Percentiles rank a stretch among this genome's conserved stretches.
phyloP scores from a whole-genome alignment of 495 filamentous ascomycete genomes.

The Oidiodendron maius region DNA sequence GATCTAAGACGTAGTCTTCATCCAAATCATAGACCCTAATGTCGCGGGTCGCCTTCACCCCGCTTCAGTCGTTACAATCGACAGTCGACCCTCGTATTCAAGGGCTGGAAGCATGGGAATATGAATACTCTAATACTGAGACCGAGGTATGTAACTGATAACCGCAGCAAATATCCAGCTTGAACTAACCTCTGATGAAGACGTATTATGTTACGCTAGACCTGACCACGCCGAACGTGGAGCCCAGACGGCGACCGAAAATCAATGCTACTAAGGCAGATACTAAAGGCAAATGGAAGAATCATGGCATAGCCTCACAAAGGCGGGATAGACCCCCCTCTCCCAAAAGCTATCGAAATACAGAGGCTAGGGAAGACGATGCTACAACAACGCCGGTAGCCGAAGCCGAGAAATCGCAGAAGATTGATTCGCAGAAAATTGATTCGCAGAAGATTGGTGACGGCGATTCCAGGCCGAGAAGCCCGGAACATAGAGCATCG shows the following conservation, averaged over 20 bases:
- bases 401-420: conserved; percentile 2
- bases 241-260: conserved; percentile 22
- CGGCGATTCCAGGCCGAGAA: background rate
- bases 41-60: conserved; percentile 12
- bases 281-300: background rate
- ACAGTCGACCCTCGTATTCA: background rate
- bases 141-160: conserved; percentile 33
- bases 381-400: conserved; percentile 12
- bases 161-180: background rate
- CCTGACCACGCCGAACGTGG: conserved; percentile 40
- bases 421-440: too few relatives aligned
- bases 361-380: background rate
- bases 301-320: conserved; percentile 12
- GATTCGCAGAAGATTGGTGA: too few relatives aligned
- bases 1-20: conserved; percentile 11
- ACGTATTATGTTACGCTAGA: conserved; percentile 53
- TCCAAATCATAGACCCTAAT: conserved; percentile 18
- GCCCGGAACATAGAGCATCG: conserved; percentile 2
- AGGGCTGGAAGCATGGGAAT: conserved; percentile 47
- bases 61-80: conserved; percentile 4
- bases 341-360: background rate
- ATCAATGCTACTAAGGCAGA: background rate
- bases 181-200: conserved; percentile 20
- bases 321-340: conserved; percentile 15
- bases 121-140: conserved; percentile 51